These are phyloP conservation scores for Lentinula edodes DNA, from an alignment of 768 basidiomycete genomes.

Conservation along the genomic window DNA sequence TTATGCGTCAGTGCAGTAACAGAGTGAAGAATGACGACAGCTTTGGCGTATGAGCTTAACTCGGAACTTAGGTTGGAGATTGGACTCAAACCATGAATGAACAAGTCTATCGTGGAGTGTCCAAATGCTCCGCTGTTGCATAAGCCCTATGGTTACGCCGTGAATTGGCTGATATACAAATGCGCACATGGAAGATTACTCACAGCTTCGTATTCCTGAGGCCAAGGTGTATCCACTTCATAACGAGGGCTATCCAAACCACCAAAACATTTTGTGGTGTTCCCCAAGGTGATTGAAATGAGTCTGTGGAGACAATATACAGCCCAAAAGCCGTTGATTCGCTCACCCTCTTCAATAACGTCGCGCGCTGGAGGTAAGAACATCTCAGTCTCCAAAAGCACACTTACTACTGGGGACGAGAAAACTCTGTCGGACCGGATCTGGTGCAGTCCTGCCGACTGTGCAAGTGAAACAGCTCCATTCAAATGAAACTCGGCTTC, in stretches of 20 bases:
- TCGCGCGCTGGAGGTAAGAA: conserved; percentile 11
- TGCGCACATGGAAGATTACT: neutral
- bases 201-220: conserved; percentile 7
- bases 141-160: conserved; percentile 7
- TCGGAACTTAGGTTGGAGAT: conserved; percentile 1
- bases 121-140: conserved; percentile 9
- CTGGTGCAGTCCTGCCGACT: conserved; percentile 20
- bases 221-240: conserved; percentile 19
- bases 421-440: conserved; percentile 7
- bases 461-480: conserved; percentile 25
- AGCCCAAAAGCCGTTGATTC: conserved; percentile 17
- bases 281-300: conserved; percentile 10
- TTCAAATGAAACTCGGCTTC: conserved; percentile 36
- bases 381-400: neutral
- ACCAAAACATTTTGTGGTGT: conserved; percentile 9
- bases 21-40: conserved; percentile 14
- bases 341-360: conserved; percentile 15
- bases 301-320: conserved; percentile 12
- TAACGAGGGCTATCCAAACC: conserved; percentile 12
- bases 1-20: conserved; percentile 7
- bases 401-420: neutral
- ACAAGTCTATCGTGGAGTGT: neutral
- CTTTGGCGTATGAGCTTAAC: conserved; percentile 10
- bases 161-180: neutral
- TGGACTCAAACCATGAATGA: conserved; percentile 5